Percentiles rank a stretch among this genome's conserved stretches.
phyloP scores from a whole-genome alignment of 2,329 filamentous ascomycete species.

The Monosporascus ibericus region DNA sequence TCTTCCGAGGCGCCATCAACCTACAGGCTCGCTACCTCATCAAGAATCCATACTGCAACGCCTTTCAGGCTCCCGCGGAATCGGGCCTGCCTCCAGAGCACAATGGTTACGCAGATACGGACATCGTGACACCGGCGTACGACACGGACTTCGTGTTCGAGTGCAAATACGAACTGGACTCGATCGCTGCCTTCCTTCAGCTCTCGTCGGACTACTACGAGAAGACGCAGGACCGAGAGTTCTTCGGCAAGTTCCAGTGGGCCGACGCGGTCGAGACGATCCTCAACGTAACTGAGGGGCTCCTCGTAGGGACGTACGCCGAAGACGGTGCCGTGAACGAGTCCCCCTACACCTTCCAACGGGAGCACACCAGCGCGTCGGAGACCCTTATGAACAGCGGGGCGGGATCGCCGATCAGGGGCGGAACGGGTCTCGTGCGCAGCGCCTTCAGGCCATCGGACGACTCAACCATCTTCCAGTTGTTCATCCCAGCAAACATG shows the following conservation, averaged over 20 bases:
- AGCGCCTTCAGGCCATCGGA: constrained; percentile 76
- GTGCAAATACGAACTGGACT: constrained; percentile 83
- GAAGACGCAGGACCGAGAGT: constrained; percentile 57
- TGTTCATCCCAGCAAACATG: constrained; percentile 74
- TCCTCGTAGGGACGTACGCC: constrained; percentile 66
- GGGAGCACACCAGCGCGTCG: constrained; percentile 59
- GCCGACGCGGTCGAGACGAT: constrained; percentile 59
- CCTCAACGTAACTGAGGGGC: constrained; percentile 31
- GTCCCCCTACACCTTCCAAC: constrained; percentile 63
- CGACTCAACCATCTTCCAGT: constrained; percentile 71
- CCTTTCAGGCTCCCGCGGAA: constrained; percentile 82
- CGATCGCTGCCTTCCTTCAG: constrained; percentile 68
- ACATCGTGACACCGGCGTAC: constrained; percentile 57
- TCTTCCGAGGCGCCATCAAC: constrained; percentile 72
- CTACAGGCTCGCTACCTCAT: constrained; percentile 67
- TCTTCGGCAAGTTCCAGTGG: constrained; percentile 66
- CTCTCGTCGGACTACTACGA: constrained; percentile 67
- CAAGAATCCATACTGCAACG: constrained; percentile 79
- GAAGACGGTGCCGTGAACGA: constrained; percentile 44
- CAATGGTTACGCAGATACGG: constrained; percentile 55
- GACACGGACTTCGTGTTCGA: constrained; percentile 66
- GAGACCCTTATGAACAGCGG: constrained; percentile 66
- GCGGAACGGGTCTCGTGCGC: constrained; percentile 63
- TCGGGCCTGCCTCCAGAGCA: constrained; percentile 55
- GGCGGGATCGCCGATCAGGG: constrained; percentile 65